A percentile compares a stretch with the other conserved stretches of the same genome.
phyloP scores from a whole-genome alignment of 495 filamentous ascomycete genomes.

The Delitschia confertaspora region DNA sequence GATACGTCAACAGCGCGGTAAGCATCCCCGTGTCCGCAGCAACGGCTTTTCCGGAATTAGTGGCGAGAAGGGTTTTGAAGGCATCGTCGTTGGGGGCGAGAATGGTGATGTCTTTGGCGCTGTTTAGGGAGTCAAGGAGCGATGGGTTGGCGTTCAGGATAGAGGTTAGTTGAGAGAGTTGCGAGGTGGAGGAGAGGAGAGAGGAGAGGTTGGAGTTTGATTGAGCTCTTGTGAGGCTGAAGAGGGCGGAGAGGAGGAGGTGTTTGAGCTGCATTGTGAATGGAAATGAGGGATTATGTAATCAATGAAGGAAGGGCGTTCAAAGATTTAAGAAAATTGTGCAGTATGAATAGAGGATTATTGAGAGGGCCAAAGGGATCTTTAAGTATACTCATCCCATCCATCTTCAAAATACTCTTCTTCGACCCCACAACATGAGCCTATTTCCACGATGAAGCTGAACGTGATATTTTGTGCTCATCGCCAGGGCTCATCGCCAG shows the following conservation, averaged over 20 bases:
- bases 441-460: too few relatives aligned
- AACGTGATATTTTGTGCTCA: too few relatives aligned
- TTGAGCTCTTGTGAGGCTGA: conserved; percentile 29
- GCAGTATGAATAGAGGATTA: too few relatives aligned
- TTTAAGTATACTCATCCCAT: too few relatives aligned
- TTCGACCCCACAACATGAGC: too few relatives aligned
- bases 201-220: conserved; percentile 34
- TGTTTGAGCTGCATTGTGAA: conserved; percentile 35
- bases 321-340: too few relatives aligned
- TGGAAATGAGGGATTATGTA: neutral
- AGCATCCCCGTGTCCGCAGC: conserved; percentile 33
- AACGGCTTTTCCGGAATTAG: conserved; percentile 25
- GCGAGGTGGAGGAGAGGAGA: conserved; percentile 32
- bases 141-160: conserved; percentile 39
- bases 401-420: too few relatives aligned
- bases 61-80: conserved; percentile 37
- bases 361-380: too few relatives aligned
- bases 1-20: conserved; percentile 50
- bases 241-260: conserved; percentile 27
- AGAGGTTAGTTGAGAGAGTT: conserved; percentile 38
- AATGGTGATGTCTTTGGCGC: conserved; percentile 50
- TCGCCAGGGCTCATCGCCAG: too few relatives aligned
- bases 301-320: neutral
- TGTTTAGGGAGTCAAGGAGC: conserved; percentile 36
- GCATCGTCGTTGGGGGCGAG: conserved; percentile 58